Evolutionary conservation across 371 early-diverging fungal species (phyloP), one percentile per base, ranked within the genome.

Genomic region (Mucor plumbeus): DNA sequence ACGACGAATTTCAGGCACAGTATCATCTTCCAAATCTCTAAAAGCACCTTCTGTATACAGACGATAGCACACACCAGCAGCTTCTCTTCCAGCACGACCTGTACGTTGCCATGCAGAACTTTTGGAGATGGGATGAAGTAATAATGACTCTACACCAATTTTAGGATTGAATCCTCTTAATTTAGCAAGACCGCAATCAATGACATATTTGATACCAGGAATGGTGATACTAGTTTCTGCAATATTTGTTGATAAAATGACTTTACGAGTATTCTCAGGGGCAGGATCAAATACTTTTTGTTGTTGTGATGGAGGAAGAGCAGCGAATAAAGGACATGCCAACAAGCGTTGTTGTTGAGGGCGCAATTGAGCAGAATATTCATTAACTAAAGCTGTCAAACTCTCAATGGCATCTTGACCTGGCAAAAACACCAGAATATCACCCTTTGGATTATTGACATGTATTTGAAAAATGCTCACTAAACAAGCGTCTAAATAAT

Each of bases 141-240:
- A 79, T 38, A 99, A 82, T 8, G 93, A 89, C 72, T 99, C 98
- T 44, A 95, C 91, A 40, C 95, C 93, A 55, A 96, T 89, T 39
- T 96, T 90, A 41, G 98, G 97, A 78, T 97, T 96, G 78, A 94
- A 96, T 26, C 95, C 97, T 80, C 97, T 98, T 69, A 96, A 92
- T 75, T 99, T 99, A 8, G 97, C 88, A 64, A 98, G 90, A 0
- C 99, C 99, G 43, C 96, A 95, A 73, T 99, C 99, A 40, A 99
- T 90, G 43, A 99, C 99, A 82, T 99, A 99, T 21, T 92, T 94
- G 59, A 99, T 94, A 40, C 98, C 97, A 67, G 97, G 96, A 64
- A 99, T 99, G 4, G 99, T 99, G 59, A 99, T 87, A 56, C 97
- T 97, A 3, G 99, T 99, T 82, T 99, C 99, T 13, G 99, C 98